Conservation (phyloP, 208 protist genomes). For the Wallacemonas sp. region DNA sequence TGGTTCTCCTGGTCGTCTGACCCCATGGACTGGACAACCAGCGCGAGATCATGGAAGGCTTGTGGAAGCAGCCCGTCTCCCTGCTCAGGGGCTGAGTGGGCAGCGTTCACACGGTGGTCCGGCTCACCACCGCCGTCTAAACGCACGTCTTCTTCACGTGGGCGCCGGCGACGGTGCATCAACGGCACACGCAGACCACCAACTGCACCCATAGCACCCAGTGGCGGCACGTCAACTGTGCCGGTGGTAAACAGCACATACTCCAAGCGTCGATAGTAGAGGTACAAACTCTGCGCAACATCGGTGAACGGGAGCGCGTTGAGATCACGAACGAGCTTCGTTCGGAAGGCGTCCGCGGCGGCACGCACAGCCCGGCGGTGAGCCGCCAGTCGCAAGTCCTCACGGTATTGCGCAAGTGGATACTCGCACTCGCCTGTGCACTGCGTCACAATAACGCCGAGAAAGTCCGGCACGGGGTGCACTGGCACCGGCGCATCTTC, state of each 20-base stretch:
- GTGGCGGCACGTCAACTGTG: not conserved
- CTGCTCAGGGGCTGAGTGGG: not conserved
- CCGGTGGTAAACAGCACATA: not conserved
- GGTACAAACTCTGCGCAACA: not conserved
- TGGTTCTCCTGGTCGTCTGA: too few species aligned
- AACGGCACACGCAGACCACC: not conserved
- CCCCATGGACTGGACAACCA: too few species aligned
- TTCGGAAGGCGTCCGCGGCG: conserved; percentile 3
- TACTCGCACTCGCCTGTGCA: conserved; percentile 59
- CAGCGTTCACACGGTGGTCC: too few species aligned
- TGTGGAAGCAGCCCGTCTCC: not conserved
- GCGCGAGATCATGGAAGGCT: not conserved
- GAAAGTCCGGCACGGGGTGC: conserved; percentile 40
- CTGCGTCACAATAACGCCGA: conserved; percentile 74
- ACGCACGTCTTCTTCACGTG: not conserved
- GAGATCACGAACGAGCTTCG: not conserved
- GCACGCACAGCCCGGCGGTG: not conserved
- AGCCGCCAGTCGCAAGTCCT: not conserved
- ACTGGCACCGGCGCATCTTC: not conserved
- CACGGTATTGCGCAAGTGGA: conserved; percentile 14
- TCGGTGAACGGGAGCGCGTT: not conserved
- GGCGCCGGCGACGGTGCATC: not conserved
- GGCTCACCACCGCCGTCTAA: too few species aligned
- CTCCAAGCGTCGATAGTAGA: conserved; percentile 9
- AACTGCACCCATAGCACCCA: not conserved